Evolutionary conservation across 306 rosid genomes (phyloP), one percentile per base, ranked within the genome.

Genomic region (Pterocarpus macrocarpus): DNA sequence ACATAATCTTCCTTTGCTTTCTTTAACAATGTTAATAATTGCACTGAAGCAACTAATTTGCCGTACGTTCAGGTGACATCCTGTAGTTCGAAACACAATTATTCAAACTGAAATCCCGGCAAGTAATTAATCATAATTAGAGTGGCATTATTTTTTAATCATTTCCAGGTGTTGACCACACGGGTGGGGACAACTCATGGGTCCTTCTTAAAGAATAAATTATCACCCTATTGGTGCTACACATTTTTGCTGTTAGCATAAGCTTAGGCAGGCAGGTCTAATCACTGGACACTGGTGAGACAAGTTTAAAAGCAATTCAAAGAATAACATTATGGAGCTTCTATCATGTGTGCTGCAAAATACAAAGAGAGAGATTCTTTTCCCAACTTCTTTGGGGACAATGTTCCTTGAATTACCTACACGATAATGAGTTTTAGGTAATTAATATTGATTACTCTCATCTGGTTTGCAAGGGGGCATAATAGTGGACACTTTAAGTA

Each of bases 31-130:
- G 32, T 63, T 14, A 16, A 28, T 4, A 66, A 43, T 80, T 43
- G 55, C 17, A 61, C 64, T 69, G 66, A 5, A 78, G 86, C 82
- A 77, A 82, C 79, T 80, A 38, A 66, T 71, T 85, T 90, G 91
- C 88, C 80, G 72, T 63, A 50, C 73, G 85, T 39, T 84, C 17
- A 71, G 94, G 87, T 65, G 82, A 87, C 91, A 86, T 64, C 39
- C 52, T 55, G 32, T 41, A 76, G 78, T 86, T 76, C 61, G 78
- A 89, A 84, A 86, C 75, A 80, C 76, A 75, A 78, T 66, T 63
- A 64, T 75, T 76, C 79, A 36, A 52, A 59, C 87, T 61, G 65
- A 64, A 78, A 78, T 43, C 47, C 86, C 72, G 76, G 66, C 62
- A 86, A 80, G 74, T 76, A 43, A 43, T 43, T 2, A 64, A 79